Conservation (phyloP, 208 protist species). For the Borovskyia barvae region DNA sequence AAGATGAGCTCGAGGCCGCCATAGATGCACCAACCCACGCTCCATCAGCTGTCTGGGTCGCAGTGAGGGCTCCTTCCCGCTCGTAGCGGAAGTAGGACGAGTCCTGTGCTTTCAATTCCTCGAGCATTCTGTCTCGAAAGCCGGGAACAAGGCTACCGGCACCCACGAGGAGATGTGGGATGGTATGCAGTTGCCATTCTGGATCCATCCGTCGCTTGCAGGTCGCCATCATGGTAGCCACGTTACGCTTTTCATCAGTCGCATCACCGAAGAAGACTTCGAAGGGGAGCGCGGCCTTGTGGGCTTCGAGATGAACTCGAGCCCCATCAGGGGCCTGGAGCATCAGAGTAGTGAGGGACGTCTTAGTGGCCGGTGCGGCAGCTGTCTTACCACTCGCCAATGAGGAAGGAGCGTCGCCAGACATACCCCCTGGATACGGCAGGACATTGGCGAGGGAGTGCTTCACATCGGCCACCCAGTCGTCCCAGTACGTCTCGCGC, state of each 20-base stretch:
- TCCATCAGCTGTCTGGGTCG: constrained; percentile 32
- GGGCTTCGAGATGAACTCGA: constrained; percentile 18
- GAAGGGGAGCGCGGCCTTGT: constrained; percentile 29
- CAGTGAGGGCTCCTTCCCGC: constrained; percentile 40
- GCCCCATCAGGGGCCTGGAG: constrained; percentile 25
- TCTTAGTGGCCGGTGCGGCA: neutral
- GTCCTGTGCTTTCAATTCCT: constrained; percentile 63
- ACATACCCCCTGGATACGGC: neutral
- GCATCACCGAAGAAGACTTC: constrained; percentile 57
- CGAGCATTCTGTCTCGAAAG: constrained; percentile 51
- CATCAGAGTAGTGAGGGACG: constrained; percentile 1
- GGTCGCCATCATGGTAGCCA: constrained; percentile 42
- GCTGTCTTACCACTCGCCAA: neutral
- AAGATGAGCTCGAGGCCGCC: constrained; percentile 70
- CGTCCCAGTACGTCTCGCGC: constrained; percentile 12
- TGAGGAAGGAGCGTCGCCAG: neutral
- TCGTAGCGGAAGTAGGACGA: constrained; percentile 79
- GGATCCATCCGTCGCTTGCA: constrained; percentile 65
- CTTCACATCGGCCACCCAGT: constrained; percentile 41
- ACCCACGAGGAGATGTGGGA: constrained; percentile 76
- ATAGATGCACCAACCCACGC: constrained; percentile 82
- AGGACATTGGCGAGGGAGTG: constrained; percentile 22
- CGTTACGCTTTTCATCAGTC: constrained; percentile 8
- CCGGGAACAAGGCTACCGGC: constrained; percentile 34
- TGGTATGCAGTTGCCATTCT: constrained; percentile 69